Base-by-base conservation (phyloP, 148 eudicot species). In the Nepenthes gracilis region DNA sequence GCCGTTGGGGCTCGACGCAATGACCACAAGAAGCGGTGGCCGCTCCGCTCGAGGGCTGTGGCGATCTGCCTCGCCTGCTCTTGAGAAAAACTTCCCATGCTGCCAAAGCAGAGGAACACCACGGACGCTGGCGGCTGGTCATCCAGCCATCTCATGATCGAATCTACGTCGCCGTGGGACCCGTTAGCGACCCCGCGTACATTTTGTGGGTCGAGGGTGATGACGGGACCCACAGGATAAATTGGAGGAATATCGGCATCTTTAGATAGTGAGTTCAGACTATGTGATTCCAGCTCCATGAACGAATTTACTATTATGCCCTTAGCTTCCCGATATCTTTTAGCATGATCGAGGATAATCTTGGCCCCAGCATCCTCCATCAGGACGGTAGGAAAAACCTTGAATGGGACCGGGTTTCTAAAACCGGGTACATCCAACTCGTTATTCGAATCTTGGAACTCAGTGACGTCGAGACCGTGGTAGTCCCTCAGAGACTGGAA, bases 291-390 rank as follows among this genome's bases (percentile, higher is more conserved):
- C 1, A 71, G 66, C 53, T 66, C 75, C 43, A 23, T n/a, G 53
- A 47, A 65, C 1, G 58, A 65, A 45, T 71, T 71, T 43, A 71
- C 37, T 5, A 71, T 55, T 14, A 71, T 71, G 9, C 75, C 75
- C 47, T 66, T 71, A 13, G 57, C 10, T 2, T 36, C 52, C 14
- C 62, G n/a, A 40, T 59, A 72, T 33, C 70, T 55, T n/a, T 13
- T 55, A 0, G 70, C 70, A 4, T 36, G 63, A 13, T 49, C 53
- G n/a, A 72, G 55, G 43, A 60, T 45, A 6, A 61, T 51, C 12
- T 36, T 54, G 33, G 2, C 59, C 9, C 66, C 60, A 7, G 35
- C 55, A 1, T 61, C 34, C 23, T 45, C 58, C 34, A 71, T 12
- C 4, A 61, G 1, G 9, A 53, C 9, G 9, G 9, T 11, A 43